These are phyloP conservation scores for Limonomyces culmigenus DNA, from an alignment of 1,284 basidiomycete species.

Conservation along the genomic window DNA sequence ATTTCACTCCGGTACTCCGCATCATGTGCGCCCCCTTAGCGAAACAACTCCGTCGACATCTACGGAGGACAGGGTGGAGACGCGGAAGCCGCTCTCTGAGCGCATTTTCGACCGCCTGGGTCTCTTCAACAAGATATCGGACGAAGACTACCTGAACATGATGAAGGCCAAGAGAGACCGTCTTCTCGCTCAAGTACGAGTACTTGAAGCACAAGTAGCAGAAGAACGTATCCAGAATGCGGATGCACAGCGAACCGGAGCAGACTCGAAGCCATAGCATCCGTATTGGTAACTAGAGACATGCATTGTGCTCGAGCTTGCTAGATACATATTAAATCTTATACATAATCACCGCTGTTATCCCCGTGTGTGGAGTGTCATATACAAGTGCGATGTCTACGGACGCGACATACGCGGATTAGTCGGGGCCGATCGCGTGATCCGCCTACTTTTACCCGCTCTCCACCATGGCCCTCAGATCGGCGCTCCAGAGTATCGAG, in stretches of 20 bases:
- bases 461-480: too few relatives aligned
- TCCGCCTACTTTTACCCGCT: too few relatives aligned
- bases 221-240: conserved; percentile 37
- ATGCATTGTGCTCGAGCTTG: too few relatives aligned
- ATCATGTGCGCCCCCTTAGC: not conserved
- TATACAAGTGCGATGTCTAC: not conserved
- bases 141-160: conserved; percentile 43
- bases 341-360: too few relatives aligned
- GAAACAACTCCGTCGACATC: not conserved
- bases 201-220: conserved; percentile 10
- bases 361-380: not conserved
- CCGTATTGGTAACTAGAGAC: too few relatives aligned
- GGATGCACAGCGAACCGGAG: conserved; percentile 24
- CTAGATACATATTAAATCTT: too few relatives aligned
- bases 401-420: not conserved
- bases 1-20: not conserved
- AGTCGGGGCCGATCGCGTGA: not conserved
- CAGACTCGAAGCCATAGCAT: too few relatives aligned
- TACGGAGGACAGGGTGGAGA: not conserved
- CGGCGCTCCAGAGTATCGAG: conserved; percentile 5
- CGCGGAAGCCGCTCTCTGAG: not conserved
- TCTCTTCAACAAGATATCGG: conserved; percentile 28
- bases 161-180: conserved; percentile 33
- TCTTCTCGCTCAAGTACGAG: too few relatives aligned
- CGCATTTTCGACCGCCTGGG: not conserved